Base-by-base conservation (phyloP, 352 stramenopile genomes). In the Globisporangium perplexum region DNA sequence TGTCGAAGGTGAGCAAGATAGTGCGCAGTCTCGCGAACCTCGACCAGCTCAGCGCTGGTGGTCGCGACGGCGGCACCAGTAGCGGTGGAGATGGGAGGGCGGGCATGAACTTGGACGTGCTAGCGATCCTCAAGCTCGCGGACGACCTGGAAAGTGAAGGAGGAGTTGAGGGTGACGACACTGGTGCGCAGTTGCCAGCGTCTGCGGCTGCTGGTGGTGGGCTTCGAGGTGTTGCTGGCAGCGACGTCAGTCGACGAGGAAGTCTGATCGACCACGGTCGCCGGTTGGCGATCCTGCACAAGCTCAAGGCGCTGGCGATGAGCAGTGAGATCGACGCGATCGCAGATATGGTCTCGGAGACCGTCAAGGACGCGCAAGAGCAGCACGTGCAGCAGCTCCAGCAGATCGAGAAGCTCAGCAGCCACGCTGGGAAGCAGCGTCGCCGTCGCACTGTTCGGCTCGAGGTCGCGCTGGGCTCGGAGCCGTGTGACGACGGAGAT, bases 1-100 rank as follows among this genome's bases (percentile, higher is more conserved):
- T 88, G 33, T 54, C 61, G 14, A 85, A 86, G 48, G 48, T 86
- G 14, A 68, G 72, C 52, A 84, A 78, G 35, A 79, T 88, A 49
- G 71, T 88, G 44, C 74, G 74, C 22, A 79, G 62, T 22, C 66
- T 88, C n/a, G 71, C 66, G 23, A 65, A 69, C 14, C 56, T 88
- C 7, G 53, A 71, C 1, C 69, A 74, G 20, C 62, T 66, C 18
- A 55, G 39, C 15, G 28, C 38, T 15, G 55, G 59, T 38, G 59
- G 56, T 12, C 38, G 38, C 38, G 48, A n/a, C 2, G 53, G 14
- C 39, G 50, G 43, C 8, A 65, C 55, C 28, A 39, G 15, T n/a
- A 65, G 57, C 28, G 33, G 10, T n/a, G 14, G 7, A 18, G 50
- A 7, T 15, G 20, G 20, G 2, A 58, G 62, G 15, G 33, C 11